Evolutionary conservation across 2,329 filamentous ascomycete genomes (phyloP), one percentile per base, ranked within the genome.

Genomic region (Gnomoniopsis smithogilvyi): DNA sequence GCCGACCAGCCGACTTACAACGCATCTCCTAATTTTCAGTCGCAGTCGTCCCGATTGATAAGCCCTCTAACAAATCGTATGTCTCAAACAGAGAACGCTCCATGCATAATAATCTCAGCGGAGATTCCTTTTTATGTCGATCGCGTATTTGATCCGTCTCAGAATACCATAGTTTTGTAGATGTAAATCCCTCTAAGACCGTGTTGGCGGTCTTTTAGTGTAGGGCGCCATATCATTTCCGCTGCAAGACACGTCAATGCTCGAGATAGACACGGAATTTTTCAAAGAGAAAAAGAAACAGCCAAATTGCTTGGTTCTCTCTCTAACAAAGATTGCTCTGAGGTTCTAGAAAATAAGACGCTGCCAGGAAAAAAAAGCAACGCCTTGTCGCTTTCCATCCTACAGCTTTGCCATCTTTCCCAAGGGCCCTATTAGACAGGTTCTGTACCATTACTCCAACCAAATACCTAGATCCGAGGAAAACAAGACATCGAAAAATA

Each of bases 281-380:
- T 8, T n/a, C n/a, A n/a, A 30, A 30, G 8, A 30, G 26, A 30
- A 30, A 30, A 30, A 43, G 15, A 34, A 30, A 49, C 49, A 52
- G 48, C 21, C 56, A 62, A 62, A 59, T 53, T 38, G 56, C 56
- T 49, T 59, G 48, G 48, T 51, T 53, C 34, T 36, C 34, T 47
- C n/a, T 59, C 56, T 59, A 59, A 46, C 51, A 54, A 41, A 55
- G 56, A 59, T 59, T 56, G 60, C 60, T 62, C 60, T 51, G 26
- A 30, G 26, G 26, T 54, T 62, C 60, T 62, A 62, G 26, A 49
- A n/a, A n/a, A 26, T 55, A 36, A 30, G 26, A 11, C 24, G 26
- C 26, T 30, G 26, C 26, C 26, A 30, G 8, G 26, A 30, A 30
- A 30, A n/a, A 30, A 30, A 51, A 51, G 11, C 36, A 41, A 38